Evolutionary conservation across 78 protist genomes (phyloP).

Genomic region (Dictyostelium purpureum): DNA sequence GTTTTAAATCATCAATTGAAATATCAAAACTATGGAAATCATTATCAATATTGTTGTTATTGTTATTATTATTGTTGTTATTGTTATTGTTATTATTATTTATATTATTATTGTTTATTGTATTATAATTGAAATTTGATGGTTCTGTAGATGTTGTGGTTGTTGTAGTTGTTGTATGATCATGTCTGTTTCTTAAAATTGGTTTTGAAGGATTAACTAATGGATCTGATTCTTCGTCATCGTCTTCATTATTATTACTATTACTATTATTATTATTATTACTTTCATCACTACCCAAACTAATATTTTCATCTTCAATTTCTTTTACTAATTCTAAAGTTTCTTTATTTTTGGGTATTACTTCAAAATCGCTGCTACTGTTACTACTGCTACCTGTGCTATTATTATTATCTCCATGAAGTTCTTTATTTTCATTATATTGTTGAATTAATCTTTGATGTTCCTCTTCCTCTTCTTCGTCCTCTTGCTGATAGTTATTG

Average conservation of each 20-base stretch:
- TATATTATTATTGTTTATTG: too few species aligned
- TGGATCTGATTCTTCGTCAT: conserved; percentile 4
- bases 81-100: too few species aligned
- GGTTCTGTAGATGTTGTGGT: not conserved
- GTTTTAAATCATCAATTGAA: not conserved
- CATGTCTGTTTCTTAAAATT: conserved; percentile 3
- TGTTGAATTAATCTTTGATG: too few species aligned
- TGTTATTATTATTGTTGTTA: not conserved
- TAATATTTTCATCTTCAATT: conserved; percentile 36
- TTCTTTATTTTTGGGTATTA: not conserved
- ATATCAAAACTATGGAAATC: conserved; percentile 11
- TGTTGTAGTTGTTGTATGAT: not conserved
- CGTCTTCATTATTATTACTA: not conserved
- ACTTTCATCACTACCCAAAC: not conserved
- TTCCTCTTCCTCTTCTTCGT: not conserved
- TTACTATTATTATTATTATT: conserved; percentile 9
- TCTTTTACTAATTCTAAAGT: conserved; percentile 8
- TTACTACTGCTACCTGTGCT: not conserved
- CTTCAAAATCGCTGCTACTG: conserved; percentile 23
- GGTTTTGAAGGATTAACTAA: not conserved
- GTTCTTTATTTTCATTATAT: not conserved
- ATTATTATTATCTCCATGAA: not conserved
- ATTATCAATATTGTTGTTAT: not conserved
- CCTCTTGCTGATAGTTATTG: not conserved
- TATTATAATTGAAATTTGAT: too few species aligned